phyloP scores from a whole-genome alignment of 129 eudicot genomes.

The Arctium lappa region DNA sequence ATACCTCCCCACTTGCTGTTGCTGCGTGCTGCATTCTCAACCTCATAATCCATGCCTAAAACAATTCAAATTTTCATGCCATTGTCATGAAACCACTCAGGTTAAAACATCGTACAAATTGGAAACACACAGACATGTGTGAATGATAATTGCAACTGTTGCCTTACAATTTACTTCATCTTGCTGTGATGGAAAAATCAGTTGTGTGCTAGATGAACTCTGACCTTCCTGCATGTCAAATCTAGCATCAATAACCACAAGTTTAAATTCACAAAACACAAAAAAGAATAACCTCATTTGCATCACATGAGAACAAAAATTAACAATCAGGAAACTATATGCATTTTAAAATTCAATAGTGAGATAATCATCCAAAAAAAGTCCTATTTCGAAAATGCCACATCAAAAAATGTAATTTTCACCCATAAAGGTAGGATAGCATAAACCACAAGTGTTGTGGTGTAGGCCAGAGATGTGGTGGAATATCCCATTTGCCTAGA shows the following conservation, averaged over 20 bases:
- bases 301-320: too few relatives aligned
- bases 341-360: too few relatives aligned
- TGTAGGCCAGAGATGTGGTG: too few relatives aligned
- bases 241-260: neutral
- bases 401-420: too few relatives aligned
- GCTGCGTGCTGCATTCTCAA: neutral
- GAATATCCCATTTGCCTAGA: too few relatives aligned
- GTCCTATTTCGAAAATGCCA: too few relatives aligned
- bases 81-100: neutral
- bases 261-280: neutral
- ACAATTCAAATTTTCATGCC: neutral
- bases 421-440: too few relatives aligned
- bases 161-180: slow-evolving; percentile 29
- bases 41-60: slow-evolving; percentile 10
- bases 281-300: neutral
- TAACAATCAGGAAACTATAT: too few relatives aligned
- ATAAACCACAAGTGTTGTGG: too few relatives aligned
- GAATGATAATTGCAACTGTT: neutral
- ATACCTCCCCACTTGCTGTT: neutral
- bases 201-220: slow-evolving; percentile 23
- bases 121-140: neutral
- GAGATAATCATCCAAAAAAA: too few relatives aligned
- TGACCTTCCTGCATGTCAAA: slow-evolving; percentile 36
- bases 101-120: neutral
- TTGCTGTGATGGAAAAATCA: slow-evolving; percentile 39